Base-by-base conservation (phyloP, 2,329 filamentous ascomycete species). In the Pseudocercospora crystallina region DNA sequence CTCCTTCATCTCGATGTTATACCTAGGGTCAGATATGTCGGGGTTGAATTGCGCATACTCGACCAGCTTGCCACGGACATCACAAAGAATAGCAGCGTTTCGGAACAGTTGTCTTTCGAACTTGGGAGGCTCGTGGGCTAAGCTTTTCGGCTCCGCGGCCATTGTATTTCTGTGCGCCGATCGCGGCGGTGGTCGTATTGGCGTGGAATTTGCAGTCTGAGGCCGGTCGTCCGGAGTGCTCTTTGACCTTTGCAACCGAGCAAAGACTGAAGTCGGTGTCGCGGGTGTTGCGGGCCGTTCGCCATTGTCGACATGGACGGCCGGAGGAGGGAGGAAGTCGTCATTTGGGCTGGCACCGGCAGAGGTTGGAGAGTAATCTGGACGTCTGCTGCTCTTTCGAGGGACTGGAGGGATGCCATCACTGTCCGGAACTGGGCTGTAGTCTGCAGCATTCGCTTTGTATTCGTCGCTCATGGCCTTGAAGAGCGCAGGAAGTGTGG, bases 31-130 rank as follows among this genome's bases (percentile, higher is more conserved):
- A 39, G 47, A 59, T 35, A 70, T 67, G 17, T 69, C 58, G 2
- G 69, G 66, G 5, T 70, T 63, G 26, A 63, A 61, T 31, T 70
- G 68, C 0, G 72, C 69, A 47, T 72, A 75, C 52, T 77, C 73
- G 12, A 76, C 69, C 2, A 69, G 51, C 11, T 47, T 66, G 9
- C 68, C 71, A 9, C 69, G 70, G 3, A 74, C 67, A 45, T 76
- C 73, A 54, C 74, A 76, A 4, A 76, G 58, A 8, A 75, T 70
- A 5, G 71, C 73, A 1, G 72, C 68, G 49, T 76, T 74, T 7
- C 70, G 68, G 39, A 74, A 74, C 0, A 74, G 69, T 17, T 66
- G 62, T 38, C 67, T 71, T 44, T 74, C 69, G 39, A 76, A 76
- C 12, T 47, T 51, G 12, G 32, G 3, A 46, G 47, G 35, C 34